Base-by-base conservation (phyloP, 1,139 yeast species). In the Protomyces inundatus region DNA sequence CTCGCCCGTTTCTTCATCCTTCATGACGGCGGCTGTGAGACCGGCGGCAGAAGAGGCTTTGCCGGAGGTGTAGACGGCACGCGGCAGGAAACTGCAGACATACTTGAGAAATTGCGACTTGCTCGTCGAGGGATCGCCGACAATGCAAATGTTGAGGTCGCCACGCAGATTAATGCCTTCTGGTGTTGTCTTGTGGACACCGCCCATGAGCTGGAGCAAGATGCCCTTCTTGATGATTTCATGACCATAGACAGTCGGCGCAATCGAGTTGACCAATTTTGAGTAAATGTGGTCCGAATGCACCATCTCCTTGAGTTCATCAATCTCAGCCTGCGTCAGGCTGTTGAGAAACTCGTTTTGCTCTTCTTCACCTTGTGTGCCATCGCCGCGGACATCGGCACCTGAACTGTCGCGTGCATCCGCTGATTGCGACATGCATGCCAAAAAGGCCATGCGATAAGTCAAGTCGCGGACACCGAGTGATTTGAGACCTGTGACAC, bases 21-120 rank as follows among this genome's bases (percentile, higher is more conserved):
- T 89, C 16, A 93, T 96, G 35, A 93, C 99, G 0, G 98, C 96
- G 0, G 98, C 99, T 1, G 99, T 93, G 71, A 93, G 81, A 80
- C 98, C 98, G 12, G 99, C 99, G 2, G 99, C 99, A 1, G 97
- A 85, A 0, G 98, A 91, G 0, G 99, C 98, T 73, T 93, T 93
- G 76, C 99, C 99, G 0, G 98, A 91, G 0, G 99, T 95, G 73
- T 95, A 93, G 46, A 93, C 91, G 0, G 98, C 90, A 71, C 99
- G 82, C 35, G 98, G 98, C 45, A 95, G 83, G 74, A 93, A 90
- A 1, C 88, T 85, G 71, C 93, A 88, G 14, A 93, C 97, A 74
- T 95, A 95, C 76, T 95, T 93, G 72, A 93, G 80, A 73, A 93
- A 93, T 74, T 93, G 99, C 0, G 98, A 91, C 74, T 93, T 93